phyloP scores from a whole-genome alignment of 2,329 filamentous ascomycete genomes.

The Thielaviopsis ethacetica region DNA sequence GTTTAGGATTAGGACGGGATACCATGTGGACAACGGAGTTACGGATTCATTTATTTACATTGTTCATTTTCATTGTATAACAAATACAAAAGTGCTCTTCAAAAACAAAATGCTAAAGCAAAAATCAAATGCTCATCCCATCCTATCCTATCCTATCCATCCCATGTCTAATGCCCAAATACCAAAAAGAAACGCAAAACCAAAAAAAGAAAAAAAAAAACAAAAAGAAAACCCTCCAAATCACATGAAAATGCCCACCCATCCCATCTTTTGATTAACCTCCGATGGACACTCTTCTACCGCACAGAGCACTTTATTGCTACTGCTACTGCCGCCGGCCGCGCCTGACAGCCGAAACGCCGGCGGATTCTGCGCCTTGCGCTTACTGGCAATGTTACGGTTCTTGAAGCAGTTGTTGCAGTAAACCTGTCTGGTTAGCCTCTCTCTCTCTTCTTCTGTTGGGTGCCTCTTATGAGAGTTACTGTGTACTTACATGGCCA shows the following conservation, averaged over 20 bases:
- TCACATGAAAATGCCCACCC: conserved; percentile 45
- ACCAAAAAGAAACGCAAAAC: background rate
- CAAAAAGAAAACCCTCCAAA: conserved; percentile 15
- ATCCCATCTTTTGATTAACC: conserved; percentile 35
- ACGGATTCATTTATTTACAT: too few species aligned
- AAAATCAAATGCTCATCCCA: too few species aligned
- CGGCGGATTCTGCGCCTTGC: conserved; percentile 5
- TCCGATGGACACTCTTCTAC: conserved; percentile 41
- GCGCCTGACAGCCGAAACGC: conserved; percentile 9
- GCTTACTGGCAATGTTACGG: conserved; percentile 26
- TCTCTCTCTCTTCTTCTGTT: background rate
- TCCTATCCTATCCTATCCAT: too few species aligned
- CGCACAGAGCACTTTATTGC: conserved; percentile 31
- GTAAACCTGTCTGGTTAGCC: conserved; percentile 33
- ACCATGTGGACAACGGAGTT: too few species aligned
- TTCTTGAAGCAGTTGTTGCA: conserved; percentile 45
- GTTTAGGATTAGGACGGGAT: background rate
- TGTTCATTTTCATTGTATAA: too few species aligned
- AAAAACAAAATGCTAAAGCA: too few species aligned
- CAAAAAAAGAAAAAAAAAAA: background rate
- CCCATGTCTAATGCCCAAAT: too few species aligned
- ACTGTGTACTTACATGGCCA: conserved; percentile 82
- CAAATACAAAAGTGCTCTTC: too few species aligned
- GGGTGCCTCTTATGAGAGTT: too few species aligned
- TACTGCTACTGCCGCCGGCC: conserved; percentile 15